phyloP scores from a whole-genome alignment of 78 protist species.

The Planoprotostelium fungivorum region DNA sequence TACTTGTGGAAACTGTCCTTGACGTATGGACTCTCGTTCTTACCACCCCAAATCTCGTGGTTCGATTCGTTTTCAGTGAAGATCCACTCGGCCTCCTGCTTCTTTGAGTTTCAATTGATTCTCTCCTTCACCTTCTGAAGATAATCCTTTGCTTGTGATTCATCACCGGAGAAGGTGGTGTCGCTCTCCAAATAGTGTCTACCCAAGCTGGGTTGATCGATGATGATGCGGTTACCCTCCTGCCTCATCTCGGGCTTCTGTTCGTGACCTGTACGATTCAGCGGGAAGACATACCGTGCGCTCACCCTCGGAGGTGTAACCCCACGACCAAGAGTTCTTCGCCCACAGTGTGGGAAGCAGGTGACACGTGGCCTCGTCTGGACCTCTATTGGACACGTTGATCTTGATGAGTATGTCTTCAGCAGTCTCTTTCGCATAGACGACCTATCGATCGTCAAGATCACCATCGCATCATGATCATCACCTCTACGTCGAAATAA shows the following conservation, averaged over 20 bases:
- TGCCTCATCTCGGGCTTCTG: background rate
- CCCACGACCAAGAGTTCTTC: slow-evolving; percentile 87
- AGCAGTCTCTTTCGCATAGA: slow-evolving; percentile 68
- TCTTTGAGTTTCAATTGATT: background rate
- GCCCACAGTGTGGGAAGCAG: slow-evolving; percentile 74
- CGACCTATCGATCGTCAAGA: slow-evolving; percentile 37
- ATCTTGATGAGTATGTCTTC: slow-evolving; percentile 52
- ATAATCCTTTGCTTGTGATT: no score
- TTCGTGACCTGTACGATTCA: background rate
- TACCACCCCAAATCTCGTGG: background rate
- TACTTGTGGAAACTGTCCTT: slow-evolving; percentile 70
- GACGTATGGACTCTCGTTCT: slow-evolving; percentile 16
- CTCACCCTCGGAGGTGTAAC: slow-evolving; percentile 22
- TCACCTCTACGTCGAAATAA: slow-evolving; percentile 33
- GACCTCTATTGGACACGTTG: slow-evolving; percentile 44
- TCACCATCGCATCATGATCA: slow-evolving; percentile 5
- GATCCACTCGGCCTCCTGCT: slow-evolving; percentile 14
- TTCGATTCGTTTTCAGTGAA: slow-evolving; percentile 81
- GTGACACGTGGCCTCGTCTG: slow-evolving; percentile 16
- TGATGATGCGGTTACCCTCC: background rate
- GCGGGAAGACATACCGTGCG: background rate
- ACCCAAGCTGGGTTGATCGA: background rate
- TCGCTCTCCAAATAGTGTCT: background rate
- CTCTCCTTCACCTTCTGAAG: background rate
- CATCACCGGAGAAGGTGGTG: no score